These are phyloP conservation scores for Candida rishiriensis DNA, from an alignment of 805 yeast genomes.

Conservation along the genomic window DNA sequence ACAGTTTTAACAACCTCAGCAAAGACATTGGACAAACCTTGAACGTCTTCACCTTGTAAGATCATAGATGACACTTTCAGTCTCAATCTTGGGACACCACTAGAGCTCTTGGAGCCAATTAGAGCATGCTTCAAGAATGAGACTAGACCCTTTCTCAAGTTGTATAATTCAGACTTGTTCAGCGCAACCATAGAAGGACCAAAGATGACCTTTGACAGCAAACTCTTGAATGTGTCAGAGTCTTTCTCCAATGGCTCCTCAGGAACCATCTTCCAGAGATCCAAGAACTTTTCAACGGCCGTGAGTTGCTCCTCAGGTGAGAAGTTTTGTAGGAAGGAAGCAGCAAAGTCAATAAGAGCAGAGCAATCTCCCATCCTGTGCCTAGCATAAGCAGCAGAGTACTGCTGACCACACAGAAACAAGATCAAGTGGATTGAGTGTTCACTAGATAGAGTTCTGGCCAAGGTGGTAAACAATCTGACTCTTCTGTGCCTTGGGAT, in stretches of 20 bases:
- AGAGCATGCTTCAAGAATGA: constrained; percentile 53
- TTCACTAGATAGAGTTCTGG: constrained; percentile 66
- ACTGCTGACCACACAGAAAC: constrained; percentile 79
- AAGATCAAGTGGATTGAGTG: constrained; percentile 67
- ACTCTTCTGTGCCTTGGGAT: constrained; percentile 96
- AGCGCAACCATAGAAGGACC: constrained; percentile 54
- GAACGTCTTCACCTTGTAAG: constrained; percentile 22
- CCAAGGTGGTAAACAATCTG: constrained; percentile 71
- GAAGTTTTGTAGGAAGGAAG: constrained; percentile 66
- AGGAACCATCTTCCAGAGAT: constrained; percentile 49
- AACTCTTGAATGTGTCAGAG: constrained; percentile 31
- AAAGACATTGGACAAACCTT: constrained; percentile 20
- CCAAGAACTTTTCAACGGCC: constrained; percentile 47
- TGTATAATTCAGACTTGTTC: constrained; percentile 42
- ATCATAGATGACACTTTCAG: constrained; percentile 33
- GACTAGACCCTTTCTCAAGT: constrained; percentile 47
- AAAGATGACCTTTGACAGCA: constrained; percentile 55
- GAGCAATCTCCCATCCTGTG: constrained; percentile 64
- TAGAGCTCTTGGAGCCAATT: constrained; percentile 34
- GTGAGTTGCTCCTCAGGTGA: constrained; percentile 60
- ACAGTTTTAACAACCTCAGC: constrained; percentile 30
- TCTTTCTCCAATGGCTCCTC: constrained; percentile 35
- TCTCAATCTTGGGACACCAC: constrained; percentile 41
- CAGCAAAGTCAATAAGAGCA: constrained; percentile 65
- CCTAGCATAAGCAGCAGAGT: constrained; percentile 46